A percentile compares a stretch with the other conserved stretches of the same genome.
Conservation (phyloP, 805 yeast genomes). For the Pichia rugopelliculosa region DNA sequence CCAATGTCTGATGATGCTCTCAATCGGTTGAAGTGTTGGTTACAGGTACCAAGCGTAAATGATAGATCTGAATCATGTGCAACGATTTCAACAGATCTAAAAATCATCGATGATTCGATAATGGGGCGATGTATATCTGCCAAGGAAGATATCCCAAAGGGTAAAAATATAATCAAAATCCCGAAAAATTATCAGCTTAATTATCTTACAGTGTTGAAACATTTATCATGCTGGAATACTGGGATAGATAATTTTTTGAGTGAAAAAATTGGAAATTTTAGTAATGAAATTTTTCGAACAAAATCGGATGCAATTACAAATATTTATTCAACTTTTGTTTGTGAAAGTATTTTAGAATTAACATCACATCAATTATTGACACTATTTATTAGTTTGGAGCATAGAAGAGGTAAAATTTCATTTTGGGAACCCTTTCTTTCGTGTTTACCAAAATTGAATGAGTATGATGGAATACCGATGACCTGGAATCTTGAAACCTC, state of each 20-base stretch:
- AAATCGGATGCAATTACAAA: slow-evolving; percentile 1
- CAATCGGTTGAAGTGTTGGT: background rate
- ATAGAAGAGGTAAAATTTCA: slow-evolving; percentile 31
- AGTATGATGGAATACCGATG: slow-evolving; percentile 53
- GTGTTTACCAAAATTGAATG: slow-evolving; percentile 51
- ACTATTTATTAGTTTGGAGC: slow-evolving; percentile 43
- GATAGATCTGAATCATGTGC: background rate
- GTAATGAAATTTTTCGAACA: background rate
- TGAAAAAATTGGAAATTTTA: background rate
- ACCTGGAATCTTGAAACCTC: slow-evolving; percentile 37
- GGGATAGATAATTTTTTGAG: slow-evolving; percentile 2
- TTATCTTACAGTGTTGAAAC: slow-evolving; percentile 42
- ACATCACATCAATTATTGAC: slow-evolving; percentile 56
- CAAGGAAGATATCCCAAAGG: slow-evolving; percentile 26
- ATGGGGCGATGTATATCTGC: slow-evolving; percentile 65
- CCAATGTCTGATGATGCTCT: background rate
- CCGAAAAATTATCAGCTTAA: slow-evolving; percentile 56
- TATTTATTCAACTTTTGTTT: slow-evolving; percentile 13
- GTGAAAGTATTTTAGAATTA: slow-evolving; percentile 33
- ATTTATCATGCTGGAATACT: slow-evolving; percentile 26
- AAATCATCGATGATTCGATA: slow-evolving; percentile 33
- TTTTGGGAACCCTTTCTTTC: slow-evolving; percentile 67
- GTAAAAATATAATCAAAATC: slow-evolving; percentile 45
- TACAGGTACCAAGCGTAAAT: background rate
- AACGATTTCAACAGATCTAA: slow-evolving; percentile 33